Evolutionary conservation across 106 monocot genomes (phyloP), one percentile per base, ranked within the genome.

Genomic region (Triglochin maritima): DNA sequence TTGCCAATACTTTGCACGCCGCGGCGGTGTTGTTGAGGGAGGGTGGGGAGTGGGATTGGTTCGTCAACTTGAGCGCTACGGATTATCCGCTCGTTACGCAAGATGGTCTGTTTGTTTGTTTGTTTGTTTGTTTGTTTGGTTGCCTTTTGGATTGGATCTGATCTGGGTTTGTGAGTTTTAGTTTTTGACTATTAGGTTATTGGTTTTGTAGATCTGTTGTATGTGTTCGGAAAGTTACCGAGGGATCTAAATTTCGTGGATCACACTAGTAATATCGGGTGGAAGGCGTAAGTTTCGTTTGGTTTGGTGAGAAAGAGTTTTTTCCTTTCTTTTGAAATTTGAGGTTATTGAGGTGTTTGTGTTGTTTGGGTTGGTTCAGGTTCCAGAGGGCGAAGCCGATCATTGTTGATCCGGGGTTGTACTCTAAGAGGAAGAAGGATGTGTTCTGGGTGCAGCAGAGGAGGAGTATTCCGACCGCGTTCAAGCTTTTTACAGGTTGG

Each of bases 1-100:
- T 94, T 7, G 84, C 89, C 59, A 89, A 80, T 64, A 86, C 89
- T 3, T 80, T 94, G 14, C 89, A 94, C 57, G 94, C 89, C 7
- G 89, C 89, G 0, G 94, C 89, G 7, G 67, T 89, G 2, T 54
- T 94, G 72, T 69, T 94, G 47, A 58, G 68, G 51, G 78, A 87
- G 49, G 73, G 69, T 1, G 74, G 70, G 5, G 80, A 83, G 2
- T 94, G 94, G 94, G 89, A 87, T 42, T 94, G 94, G 94, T 94
- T 94, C 63, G 84, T 94, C 62, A 94, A 94, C 68, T 79, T 94
- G 51, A 84, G 84, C 50, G 84, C 86, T 5, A 77, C 84, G 4
- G 94, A 94, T 74, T 94, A 94, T 72, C 94, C 94, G 0, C 89
- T 94, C 43, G 86, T 94, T 60, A 80, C 89, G 0, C 89, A 94